Evolutionary conservation across 2,329 filamentous ascomycete species (phyloP).

Genomic region (Aspergillus spinulosporus): DNA sequence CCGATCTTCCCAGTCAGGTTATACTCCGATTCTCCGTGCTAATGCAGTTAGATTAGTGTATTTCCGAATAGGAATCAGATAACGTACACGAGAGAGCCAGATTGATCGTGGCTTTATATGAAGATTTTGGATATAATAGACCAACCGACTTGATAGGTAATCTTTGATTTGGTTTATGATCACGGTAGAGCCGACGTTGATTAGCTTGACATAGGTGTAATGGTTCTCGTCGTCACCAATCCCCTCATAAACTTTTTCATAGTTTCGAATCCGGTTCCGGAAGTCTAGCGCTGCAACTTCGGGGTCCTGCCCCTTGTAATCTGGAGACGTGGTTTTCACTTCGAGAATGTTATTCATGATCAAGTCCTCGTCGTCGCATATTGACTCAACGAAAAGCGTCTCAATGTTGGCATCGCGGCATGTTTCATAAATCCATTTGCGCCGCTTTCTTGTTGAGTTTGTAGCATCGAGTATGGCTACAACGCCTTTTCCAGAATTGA

Average conservation of each 20-base stretch:
- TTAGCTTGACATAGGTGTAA: conserved; percentile 94
- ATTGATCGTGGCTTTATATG: neutral
- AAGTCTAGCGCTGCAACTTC: conserved; percentile 90
- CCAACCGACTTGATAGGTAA: neutral
- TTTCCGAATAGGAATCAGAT: neutral
- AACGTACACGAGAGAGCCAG: conserved; percentile 79
- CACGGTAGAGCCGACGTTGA: conserved; percentile 69
- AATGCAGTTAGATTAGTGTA: conserved; percentile 24
- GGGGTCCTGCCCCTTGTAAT: conserved; percentile 92
- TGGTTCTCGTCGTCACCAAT: conserved; percentile 86
- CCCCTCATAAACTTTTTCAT: conserved; percentile 94
- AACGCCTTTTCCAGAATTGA: conserved; percentile 70
- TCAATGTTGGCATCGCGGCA: conserved; percentile 77
- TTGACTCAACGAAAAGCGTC: conserved; percentile 93
- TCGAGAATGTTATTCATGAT: conserved; percentile 99
- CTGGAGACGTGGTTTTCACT: conserved; percentile 94
- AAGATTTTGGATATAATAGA: conserved; percentile 56
- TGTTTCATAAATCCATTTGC: conserved; percentile 85
- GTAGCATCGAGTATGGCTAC: conserved; percentile 96
- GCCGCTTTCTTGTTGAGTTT: conserved; percentile 86
- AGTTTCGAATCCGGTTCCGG: conserved; percentile 89
- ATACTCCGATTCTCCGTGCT: conserved; percentile 94
- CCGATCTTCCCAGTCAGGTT: conserved; percentile 91
- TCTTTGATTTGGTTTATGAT: neutral
- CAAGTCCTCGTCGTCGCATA: conserved; percentile 90